Evolutionary conservation across 805 yeast species (phyloP).

Genomic region (Candida maltosa): DNA sequence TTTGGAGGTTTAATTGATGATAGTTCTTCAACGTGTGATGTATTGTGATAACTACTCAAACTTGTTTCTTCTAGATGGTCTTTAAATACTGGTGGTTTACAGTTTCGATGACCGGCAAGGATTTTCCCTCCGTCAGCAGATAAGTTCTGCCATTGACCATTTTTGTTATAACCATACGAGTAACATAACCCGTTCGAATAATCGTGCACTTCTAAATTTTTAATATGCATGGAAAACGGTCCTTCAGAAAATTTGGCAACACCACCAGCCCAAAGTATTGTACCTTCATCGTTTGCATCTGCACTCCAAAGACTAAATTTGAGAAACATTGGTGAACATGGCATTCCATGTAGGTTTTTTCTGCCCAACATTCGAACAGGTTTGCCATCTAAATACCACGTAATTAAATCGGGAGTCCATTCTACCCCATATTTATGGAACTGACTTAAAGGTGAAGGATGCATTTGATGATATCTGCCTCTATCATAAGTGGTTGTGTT

Average conservation of each 20-base stretch:
- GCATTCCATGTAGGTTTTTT: constrained; percentile 25
- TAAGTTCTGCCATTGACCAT: constrained; percentile 15
- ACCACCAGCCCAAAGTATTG: constrained; percentile 42
- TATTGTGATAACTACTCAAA: too few species aligned
- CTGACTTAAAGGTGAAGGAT: constrained; percentile 19
- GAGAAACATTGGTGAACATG: constrained; percentile 34
- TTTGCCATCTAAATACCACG: constrained; percentile 28
- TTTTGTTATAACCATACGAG: constrained; percentile 21
- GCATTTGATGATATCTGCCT: constrained; percentile 28
- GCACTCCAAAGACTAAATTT: constrained; percentile 42
- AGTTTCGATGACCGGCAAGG: too few species aligned
- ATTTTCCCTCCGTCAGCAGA: constrained; percentile 11
- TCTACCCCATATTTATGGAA: constrained; percentile 31
- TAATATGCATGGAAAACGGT: constrained; percentile 32
- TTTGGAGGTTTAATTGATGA: too few species aligned
- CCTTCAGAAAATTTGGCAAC: constrained; percentile 23
- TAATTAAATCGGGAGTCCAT: constrained; percentile 31
- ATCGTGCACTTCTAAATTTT: constrained; percentile 20
- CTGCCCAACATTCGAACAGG: constrained; percentile 20
- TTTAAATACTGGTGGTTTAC: too few species aligned
- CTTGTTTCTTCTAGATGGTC: too few species aligned
- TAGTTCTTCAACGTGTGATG: too few species aligned
- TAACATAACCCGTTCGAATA: constrained; percentile 27
- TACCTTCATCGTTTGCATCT: constrained; percentile 26
- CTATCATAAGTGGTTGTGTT: constrained; percentile 31